Evolutionary conservation across 2,329 filamentous ascomycete genomes (phyloP), one percentile per base, ranked within the genome.

Genomic region (Hortaea werneckii): DNA sequence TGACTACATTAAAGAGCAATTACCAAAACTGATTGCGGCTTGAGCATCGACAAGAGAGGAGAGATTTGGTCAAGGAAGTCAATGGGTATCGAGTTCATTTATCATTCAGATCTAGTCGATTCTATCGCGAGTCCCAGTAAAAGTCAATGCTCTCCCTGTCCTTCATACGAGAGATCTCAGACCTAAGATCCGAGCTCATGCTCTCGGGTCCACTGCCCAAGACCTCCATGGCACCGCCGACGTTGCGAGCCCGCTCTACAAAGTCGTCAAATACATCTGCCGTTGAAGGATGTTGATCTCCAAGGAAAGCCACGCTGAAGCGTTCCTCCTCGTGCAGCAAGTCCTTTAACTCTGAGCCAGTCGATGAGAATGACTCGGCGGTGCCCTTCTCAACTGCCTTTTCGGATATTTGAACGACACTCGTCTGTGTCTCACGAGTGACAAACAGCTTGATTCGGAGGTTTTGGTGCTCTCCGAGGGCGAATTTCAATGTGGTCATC

Each of bases 361-460:
- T 35, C 32, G 32, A 35, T 2, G 32, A 40, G 4, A 40, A 20
- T 20, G 37, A 26, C 9, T 20, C 37, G 9, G 11, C 8, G 13
- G 20, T 40, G 20, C 40, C 40, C 20, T 41, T 41, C 26, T 30
- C 28, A 8, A 6, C 4, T 9, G 9, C 10, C 20, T 29, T 28
- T 10, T 32, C 41, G 12, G 28, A 12, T 12, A 5, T 5, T 5
- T 5, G 1, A 26, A 4, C 11, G 5, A 11, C 13, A 12, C 10
- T 26, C 8, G n/a, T n/a, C 11, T 30, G 43, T 27, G 44, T 50
- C 43, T 79, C 76, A 38, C 78, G 67, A 1, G 80, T 84, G 11
- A 82, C 72, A 52, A 74, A 83, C 11, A 83, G 69, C 11, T 70
- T 70, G 37, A 84, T 67, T 8, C 66, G 67, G 42, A 83, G 52